Conservation (phyloP, 768 basidiomycete genomes). For the Rhizopogon vulgaris region DNA sequence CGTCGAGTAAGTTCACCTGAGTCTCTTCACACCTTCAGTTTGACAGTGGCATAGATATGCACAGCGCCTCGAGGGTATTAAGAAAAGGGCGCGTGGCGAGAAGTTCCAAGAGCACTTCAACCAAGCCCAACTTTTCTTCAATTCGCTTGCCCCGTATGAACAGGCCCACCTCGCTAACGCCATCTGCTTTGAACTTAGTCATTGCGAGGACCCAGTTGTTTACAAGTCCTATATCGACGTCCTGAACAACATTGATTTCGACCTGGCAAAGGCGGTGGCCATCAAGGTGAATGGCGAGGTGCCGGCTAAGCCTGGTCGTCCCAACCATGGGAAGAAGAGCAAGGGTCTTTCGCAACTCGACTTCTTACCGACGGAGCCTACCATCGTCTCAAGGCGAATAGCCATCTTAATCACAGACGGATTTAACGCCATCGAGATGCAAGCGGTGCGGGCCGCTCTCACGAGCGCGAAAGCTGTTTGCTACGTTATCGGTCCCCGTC, state of each 20-base stretch:
- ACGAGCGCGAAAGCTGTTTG: conserved; percentile 47
- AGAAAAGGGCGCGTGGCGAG: conserved; percentile 53
- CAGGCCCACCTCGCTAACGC: conserved; percentile 66
- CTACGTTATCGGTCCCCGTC: conserved; percentile 68
- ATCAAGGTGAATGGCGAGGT: conserved; percentile 53
- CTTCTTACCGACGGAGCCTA: conserved; percentile 49
- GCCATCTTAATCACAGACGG: conserved; percentile 75
- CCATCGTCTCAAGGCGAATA: conserved; percentile 61
- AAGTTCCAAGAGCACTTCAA: conserved; percentile 75
- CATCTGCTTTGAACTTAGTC: conserved; percentile 77
- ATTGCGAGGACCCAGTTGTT: conserved; percentile 72
- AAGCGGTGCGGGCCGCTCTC: conserved; percentile 50
- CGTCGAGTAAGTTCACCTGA: conserved; percentile 35
- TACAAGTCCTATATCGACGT: conserved; percentile 61
- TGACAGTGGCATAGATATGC: conserved; percentile 31
- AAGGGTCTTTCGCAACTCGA: conserved; percentile 54
- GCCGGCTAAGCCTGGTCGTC: conserved; percentile 43
- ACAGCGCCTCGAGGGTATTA: conserved; percentile 48
- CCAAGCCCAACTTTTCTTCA: conserved; percentile 79
- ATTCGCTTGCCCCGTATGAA: conserved; percentile 68
- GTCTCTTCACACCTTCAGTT: conserved; percentile 5
- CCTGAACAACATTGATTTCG: conserved; percentile 67
- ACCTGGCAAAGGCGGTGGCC: conserved; percentile 67
- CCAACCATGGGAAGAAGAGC: conserved; percentile 54
- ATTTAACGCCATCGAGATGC: conserved; percentile 56